Base-by-base conservation (phyloP, 495 filamentous ascomycete genomes). In the Penicillium daleae region DNA sequence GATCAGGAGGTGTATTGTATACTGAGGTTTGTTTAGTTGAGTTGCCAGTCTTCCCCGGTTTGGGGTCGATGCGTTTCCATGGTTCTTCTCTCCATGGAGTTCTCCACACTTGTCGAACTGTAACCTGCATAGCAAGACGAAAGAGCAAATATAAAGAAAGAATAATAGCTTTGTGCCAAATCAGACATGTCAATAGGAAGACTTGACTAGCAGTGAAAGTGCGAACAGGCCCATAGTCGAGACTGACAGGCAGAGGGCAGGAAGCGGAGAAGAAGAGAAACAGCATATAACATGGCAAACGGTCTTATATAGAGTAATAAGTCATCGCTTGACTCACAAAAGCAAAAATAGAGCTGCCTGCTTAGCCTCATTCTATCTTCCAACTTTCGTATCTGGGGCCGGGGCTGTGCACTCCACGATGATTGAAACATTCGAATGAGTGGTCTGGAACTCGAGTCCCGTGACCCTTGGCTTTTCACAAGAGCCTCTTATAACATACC, bases 301-400 rank as follows among this genome's bases (percentile, higher is more conserved):
- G 27, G 24, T 3, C 24, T 13, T 29, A 27, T 50, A 50, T 50
- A 50, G n/a, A 27, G 12, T 7, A 5, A 50, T 8, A 13, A 29
- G 46, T 24, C 24, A 27, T 27, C 24, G 12, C 22, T 50, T 50
- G 46, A 50, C 26, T 50, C 46, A 50, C 46, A 50, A 50, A 50
- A 50, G 24, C 46, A 50, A 50, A 29, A 27, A 50, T 17, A 6
- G 2, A 5, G 46, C 46, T 50, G 46, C 46, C 46, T 50, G 46
- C 46, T 21, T 27, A 50, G 46, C 46, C 46, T 24, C 46, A 29
- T 48, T n/a, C 21, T n/a, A n/a, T 29, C 22, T 24, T 29, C 12
- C 35, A 39, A 50, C 15, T 29, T 50, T 50, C 46, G 46, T 29
- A 50, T 50, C 24, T 2, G 24, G 46, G 46, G 46, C 26, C 9